These are phyloP conservation scores for Blepharisma undulans DNA, from an alignment of 169 alveolate species.

Conservation along the genomic window DNA sequence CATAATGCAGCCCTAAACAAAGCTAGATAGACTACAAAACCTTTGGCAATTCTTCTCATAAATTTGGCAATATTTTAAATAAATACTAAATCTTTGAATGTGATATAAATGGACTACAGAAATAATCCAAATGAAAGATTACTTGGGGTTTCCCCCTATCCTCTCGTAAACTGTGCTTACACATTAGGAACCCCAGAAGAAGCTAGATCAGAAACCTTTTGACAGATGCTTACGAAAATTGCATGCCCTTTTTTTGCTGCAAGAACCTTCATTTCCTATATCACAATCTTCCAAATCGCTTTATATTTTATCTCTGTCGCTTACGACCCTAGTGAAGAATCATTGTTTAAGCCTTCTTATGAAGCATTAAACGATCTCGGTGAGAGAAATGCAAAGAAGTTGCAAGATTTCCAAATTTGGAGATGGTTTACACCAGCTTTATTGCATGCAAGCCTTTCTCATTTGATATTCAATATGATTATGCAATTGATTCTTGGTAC, in stretches of 20 bases:
- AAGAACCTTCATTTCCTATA: background rate
- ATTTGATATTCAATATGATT: constrained; percentile 46
- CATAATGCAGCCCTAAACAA: too few species aligned
- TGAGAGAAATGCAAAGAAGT: constrained; percentile 30
- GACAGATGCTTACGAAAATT: background rate
- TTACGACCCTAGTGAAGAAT: background rate
- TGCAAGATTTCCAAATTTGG: constrained; percentile 40
- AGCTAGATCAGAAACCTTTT: constrained; percentile 20
- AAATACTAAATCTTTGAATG: too few species aligned
- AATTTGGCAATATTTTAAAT: too few species aligned
- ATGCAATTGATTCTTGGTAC: constrained; percentile 39
- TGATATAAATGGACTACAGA: background rate
- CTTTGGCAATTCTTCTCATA: too few species aligned
- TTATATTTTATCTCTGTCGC: background rate
- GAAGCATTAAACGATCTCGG: constrained; percentile 47
- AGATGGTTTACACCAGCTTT: constrained; percentile 53
- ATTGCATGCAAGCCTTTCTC: constrained; percentile 49
- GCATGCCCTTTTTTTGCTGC: constrained; percentile 26
- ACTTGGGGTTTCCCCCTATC: background rate
- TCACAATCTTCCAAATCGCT: background rate
- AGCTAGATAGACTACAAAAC: too few species aligned
- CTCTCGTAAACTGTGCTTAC: background rate
- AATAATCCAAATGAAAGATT: background rate
- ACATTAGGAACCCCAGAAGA: constrained; percentile 13
- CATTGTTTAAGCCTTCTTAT: constrained; percentile 45